Conservation (phyloP, 345 rosid species). For the Melaleuca quinquenervia region DNA sequence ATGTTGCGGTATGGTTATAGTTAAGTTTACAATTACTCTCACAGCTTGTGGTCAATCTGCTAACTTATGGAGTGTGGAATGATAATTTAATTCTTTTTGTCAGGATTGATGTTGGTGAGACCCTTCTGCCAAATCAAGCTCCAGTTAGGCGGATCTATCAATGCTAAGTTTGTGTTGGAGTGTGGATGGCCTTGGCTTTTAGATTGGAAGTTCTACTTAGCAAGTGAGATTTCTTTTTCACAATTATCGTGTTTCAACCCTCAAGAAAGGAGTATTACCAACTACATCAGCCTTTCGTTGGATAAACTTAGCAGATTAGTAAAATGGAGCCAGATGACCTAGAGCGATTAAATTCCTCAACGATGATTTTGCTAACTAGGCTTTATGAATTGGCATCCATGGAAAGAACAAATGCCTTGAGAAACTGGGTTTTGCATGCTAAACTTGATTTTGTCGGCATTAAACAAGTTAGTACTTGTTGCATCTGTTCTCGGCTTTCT, state of each 20-base stretch:
- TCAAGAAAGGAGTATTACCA: not conserved
- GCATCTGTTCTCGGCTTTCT: not conserved
- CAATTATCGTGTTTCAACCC: not conserved
- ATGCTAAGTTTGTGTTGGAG: conserved; percentile 68
- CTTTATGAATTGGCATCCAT: not conserved
- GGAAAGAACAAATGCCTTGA: not conserved
- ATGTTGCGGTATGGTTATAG: conserved; percentile 41
- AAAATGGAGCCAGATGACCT: not conserved
- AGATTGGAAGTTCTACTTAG: conserved; percentile 56
- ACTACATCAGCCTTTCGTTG: not conserved
- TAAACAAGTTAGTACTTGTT: not conserved
- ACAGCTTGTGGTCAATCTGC: not conserved
- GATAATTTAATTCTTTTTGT: not conserved
- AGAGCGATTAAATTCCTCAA: not conserved
- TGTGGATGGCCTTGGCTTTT: conserved; percentile 54
- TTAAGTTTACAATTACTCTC: not conserved
- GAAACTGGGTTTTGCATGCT: not conserved
- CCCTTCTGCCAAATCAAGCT: conserved; percentile 47
- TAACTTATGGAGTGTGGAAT: not conserved
- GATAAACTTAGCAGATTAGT: not conserved
- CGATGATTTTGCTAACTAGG: not conserved
- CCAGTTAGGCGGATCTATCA: conserved; percentile 51
- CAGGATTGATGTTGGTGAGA: conserved; percentile 48
- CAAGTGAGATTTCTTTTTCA: conserved; percentile 29
- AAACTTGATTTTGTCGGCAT: not conserved